phyloP scores from a whole-genome alignment of 2,329 filamentous ascomycete species.

The Ilyonectria sp. region DNA sequence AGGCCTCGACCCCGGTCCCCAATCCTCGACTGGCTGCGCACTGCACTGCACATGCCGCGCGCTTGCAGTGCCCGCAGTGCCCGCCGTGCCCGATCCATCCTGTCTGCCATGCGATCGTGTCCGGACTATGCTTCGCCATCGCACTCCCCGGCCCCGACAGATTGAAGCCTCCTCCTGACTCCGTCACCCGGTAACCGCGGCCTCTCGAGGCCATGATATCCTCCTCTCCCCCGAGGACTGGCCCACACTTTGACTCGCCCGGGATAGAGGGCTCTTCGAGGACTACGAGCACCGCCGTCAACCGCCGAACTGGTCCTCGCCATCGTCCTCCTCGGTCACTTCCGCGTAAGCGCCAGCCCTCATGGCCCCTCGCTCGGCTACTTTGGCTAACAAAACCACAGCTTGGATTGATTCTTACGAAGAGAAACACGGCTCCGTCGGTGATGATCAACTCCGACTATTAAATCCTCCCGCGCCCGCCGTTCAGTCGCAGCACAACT shows the following conservation, averaged over 20 bases:
- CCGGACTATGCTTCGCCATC: constrained; percentile 40
- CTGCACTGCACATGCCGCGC: constrained; percentile 29
- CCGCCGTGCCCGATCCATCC: constrained; percentile 37
- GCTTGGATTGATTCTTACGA: constrained; percentile 68
- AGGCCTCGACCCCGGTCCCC: not conserved
- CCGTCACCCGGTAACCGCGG: constrained; percentile 28
- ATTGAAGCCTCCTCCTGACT: constrained; percentile 15
- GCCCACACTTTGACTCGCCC: constrained; percentile 41
- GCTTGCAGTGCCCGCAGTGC: constrained; percentile 37
- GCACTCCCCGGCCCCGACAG: constrained; percentile 42
- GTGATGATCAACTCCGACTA: constrained; percentile 57
- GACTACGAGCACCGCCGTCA: constrained; percentile 39
- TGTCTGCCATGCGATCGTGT: constrained; percentile 45
- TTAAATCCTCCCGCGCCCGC: constrained; percentile 58
- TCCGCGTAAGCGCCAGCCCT: constrained; percentile 42
- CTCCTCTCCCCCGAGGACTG: constrained; percentile 46
- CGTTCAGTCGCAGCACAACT: constrained; percentile 59
- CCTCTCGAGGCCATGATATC: constrained; percentile 45
- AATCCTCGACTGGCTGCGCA: constrained; percentile 1
- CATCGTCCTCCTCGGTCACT: constrained; percentile 46
- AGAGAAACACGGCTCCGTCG: constrained; percentile 55
- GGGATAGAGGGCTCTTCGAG: constrained; percentile 39
- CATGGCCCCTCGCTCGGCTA: not conserved
- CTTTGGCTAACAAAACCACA: constrained; percentile 42
- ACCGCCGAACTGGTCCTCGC: constrained; percentile 35